These are phyloP conservation scores for Cryptosporidium xiaoi DNA, from an alignment of 169 alveolate species.

Conservation along the genomic window DNA sequence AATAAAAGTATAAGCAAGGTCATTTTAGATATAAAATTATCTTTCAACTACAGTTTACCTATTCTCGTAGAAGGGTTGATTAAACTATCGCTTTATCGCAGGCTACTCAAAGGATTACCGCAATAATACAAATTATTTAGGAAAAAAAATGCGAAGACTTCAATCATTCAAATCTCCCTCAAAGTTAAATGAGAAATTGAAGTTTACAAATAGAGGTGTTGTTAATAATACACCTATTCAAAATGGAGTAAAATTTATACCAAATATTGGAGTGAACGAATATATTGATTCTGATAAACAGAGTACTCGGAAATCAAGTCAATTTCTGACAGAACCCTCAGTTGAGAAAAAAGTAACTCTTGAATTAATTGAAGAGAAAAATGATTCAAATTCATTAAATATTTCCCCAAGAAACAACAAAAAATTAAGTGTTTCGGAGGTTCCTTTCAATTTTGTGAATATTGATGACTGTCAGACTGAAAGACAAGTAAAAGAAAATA, in stretches of 20 bases:
- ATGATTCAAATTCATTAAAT: not conserved
- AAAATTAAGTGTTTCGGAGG: not conserved
- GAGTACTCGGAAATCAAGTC: not conserved
- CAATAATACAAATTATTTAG: not conserved
- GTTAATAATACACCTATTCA: not conserved
- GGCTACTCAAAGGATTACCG: not conserved
- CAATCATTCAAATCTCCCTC: constrained; percentile 68
- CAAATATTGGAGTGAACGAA: constrained; percentile 21
- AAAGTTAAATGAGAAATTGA: constrained; percentile 30
- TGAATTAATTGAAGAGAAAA: not conserved
- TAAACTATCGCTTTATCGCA: not conserved
- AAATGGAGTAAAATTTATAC: constrained; percentile 7
- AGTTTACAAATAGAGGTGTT: not conserved
- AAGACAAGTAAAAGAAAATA: not conserved
- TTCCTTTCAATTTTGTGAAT: not conserved
- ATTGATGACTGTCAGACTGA: not conserved
- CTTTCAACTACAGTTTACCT: not conserved
- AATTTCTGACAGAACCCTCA: not conserved
- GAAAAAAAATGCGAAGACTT: constrained; percentile 45
- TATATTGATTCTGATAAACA: not conserved
- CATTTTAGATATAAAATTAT: constrained; percentile 29
- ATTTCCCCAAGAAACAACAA: not conserved
- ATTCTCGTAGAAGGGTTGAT: constrained; percentile 28
- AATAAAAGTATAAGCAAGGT: not conserved
- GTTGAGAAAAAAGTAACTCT: not conserved